Conservation (phyloP, 495 filamentous ascomycete genomes). For the Copromyces sp. region DNA sequence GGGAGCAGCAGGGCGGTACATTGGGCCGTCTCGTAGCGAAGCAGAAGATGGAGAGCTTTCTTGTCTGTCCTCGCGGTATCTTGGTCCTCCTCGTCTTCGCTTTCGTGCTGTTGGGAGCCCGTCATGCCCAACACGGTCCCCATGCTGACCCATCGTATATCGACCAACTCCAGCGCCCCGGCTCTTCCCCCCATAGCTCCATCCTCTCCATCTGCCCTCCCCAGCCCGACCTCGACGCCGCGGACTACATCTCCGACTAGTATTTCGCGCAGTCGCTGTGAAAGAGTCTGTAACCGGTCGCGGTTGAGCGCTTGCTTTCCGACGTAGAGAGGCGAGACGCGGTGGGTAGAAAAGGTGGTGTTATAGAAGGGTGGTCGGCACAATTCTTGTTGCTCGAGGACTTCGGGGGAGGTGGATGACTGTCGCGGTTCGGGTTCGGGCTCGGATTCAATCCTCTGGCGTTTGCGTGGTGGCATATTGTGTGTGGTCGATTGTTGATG, state of each 20-base stretch:
- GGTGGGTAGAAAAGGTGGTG: slow-evolving; percentile 38
- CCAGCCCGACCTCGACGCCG: slow-evolving; percentile 34
- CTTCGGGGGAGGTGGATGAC: neutral
- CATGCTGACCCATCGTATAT: slow-evolving; percentile 21
- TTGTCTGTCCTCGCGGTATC: neutral
- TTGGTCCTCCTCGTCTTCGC: neutral
- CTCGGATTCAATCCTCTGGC: neutral
- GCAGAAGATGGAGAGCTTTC: slow-evolving; percentile 21
- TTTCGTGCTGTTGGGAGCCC: neutral
- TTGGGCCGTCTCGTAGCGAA: slow-evolving; percentile 31
- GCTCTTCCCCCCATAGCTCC: slow-evolving; percentile 25
- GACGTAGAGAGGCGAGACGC: slow-evolving; percentile 34
- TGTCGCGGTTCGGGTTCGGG: neutral
- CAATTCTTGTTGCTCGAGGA: neutral
- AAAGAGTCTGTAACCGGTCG: slow-evolving; percentile 21
- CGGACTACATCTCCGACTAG: slow-evolving; percentile 40
- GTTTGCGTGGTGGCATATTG: neutral
- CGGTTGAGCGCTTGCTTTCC: slow-evolving; percentile 18
- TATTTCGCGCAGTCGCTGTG: slow-evolving; percentile 30
- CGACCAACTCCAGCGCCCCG: slow-evolving; percentile 29
- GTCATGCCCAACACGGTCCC: slow-evolving; percentile 11
- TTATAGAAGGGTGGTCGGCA: slow-evolving; percentile 33
- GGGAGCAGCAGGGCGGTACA: slow-evolving; percentile 34
- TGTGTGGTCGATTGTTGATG: neutral
- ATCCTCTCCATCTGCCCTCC: slow-evolving; percentile 7